Evolutionary conservation across 768 basidiomycete genomes (phyloP), one percentile per base, ranked within the genome.

Genomic region (Cyathus striatus): DNA sequence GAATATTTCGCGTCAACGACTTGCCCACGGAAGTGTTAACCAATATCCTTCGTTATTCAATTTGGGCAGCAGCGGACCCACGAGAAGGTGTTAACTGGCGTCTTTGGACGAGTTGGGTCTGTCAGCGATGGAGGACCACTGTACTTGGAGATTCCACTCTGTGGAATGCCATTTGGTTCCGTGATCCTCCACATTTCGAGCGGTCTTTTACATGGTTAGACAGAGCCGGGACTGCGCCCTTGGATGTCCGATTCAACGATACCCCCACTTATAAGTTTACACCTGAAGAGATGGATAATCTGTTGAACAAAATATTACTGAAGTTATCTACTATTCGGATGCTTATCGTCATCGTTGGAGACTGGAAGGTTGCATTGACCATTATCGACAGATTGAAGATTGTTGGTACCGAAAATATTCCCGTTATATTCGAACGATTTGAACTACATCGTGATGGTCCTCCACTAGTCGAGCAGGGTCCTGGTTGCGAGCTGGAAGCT

Each of bases 121-220:
- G 81, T 53, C 65, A 60, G 42, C 61, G 61, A 30, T 81, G 81
- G 81, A 70, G 82, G 41, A 58, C 57, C 23, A 55, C 73, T 14
- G 72, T 73, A 41, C 57, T 75, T 24, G 57, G 56, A 17, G 76
- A 83, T 49, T 51, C 68, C 1, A 76, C 72, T 14, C 47, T 83
- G 23, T 84, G 82, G 82, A 83, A 74, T 50, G 75, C 78, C 14
- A 69, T 88, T 43, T 81, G 75, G 75, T 82, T 86, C 55, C 68
- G 69, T 38, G 78, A 81, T 32, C 43, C 51, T 12, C 66, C 75
- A 37, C 64, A 72, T 12, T 79, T 74, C 49, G 57, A 67, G 13
- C 72, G 75, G 23, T 76, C 83, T 5, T 62, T 72, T 43, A 62
- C 70, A 36, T 85, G 77, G 70, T 63, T 86, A 43, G 64, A 76